A percentile compares a stretch with the other conserved stretches of the same genome.
phyloP scores from a whole-genome alignment of 768 basidiomycete species.

The Mycena haematopus region DNA sequence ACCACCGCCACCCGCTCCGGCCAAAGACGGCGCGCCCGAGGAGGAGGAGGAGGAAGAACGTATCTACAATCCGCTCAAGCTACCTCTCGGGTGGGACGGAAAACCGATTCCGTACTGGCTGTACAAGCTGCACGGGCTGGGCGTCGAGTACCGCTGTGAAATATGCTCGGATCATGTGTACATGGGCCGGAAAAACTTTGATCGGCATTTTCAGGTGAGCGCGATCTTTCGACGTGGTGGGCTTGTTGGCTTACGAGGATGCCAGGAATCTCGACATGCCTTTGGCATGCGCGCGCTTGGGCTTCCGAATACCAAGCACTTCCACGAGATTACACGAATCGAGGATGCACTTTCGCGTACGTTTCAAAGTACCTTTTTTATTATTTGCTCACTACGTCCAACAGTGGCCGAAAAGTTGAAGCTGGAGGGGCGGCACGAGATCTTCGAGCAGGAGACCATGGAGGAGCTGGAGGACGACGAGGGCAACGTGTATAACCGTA shows the following conservation, averaged over 20 bases:
- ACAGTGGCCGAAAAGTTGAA: constrained; percentile 97
- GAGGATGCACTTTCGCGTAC: constrained; percentile 93
- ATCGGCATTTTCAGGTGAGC: constrained; percentile 92
- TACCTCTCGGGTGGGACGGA: constrained; percentile 97
- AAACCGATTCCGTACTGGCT: constrained; percentile 99
- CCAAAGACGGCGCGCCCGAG: constrained; percentile 52
- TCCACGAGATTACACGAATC: constrained; percentile 97
- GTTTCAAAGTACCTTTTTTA: constrained; percentile 41
- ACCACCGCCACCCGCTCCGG: constrained; percentile 52
- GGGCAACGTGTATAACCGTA: constrained; percentile 97
- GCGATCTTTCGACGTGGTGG: constrained; percentile 17
- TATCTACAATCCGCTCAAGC: constrained; percentile 97
- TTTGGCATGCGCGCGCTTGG: constrained; percentile 98
- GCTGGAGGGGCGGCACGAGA: constrained; percentile 93
- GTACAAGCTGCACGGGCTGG: constrained; percentile 96
- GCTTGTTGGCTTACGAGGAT: constrained; percentile 30
- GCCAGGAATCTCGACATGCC: constrained; percentile 90
- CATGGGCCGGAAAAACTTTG: constrained; percentile 98
- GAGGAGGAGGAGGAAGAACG: constrained; percentile 95
- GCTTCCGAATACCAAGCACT: constrained; percentile 97
- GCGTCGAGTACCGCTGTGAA: constrained; percentile 98
- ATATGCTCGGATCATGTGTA: constrained; percentile 97
- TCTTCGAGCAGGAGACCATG: constrained; percentile 92
- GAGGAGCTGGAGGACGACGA: constrained; percentile 99
- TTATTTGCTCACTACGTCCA: neutral